phyloP scores from a whole-genome alignment of 1,139 yeast species.

The Schizosaccharomyces versatilis region DNA sequence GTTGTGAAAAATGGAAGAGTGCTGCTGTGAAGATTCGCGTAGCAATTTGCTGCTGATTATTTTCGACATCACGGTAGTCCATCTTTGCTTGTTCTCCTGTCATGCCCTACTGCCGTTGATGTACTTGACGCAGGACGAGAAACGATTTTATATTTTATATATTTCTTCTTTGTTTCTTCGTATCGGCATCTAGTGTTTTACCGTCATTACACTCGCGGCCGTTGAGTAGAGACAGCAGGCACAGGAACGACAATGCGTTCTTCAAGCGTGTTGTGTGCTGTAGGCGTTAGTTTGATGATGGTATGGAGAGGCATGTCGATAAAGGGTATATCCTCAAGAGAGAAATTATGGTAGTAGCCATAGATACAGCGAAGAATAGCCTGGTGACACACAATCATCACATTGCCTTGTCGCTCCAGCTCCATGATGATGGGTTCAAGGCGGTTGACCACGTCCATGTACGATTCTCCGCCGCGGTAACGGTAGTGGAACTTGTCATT shows the following conservation, averaged over 20 bases:
- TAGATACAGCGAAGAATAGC: constrained; percentile 90
- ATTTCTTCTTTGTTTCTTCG: no score
- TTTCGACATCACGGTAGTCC: no score
- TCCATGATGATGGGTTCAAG: constrained; percentile 96
- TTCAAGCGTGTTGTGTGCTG: constrained; percentile 76
- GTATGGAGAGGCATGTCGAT: constrained; percentile 96
- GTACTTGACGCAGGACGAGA: no score
- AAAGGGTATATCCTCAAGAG: constrained; percentile 96
- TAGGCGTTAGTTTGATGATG: constrained; percentile 58
- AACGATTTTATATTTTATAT: no score
- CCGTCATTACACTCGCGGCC: constrained; percentile 17
- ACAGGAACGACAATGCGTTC: constrained; percentile 75
- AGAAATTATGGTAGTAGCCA: constrained; percentile 95
- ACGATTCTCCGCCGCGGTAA: constrained; percentile 78
- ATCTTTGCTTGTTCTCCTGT: no score
- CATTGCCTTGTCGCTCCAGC: constrained; percentile 86
- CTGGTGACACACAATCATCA: constrained; percentile 87
- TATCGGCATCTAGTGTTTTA: no score
- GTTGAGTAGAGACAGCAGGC: constrained; percentile 91
- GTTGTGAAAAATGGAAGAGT: no score
- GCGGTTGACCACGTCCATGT: constrained; percentile 81
- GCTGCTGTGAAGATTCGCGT: no score
- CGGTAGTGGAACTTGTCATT: constrained; percentile 78
- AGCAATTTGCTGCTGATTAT: no score
- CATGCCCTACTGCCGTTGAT: no score